phyloP scores from a whole-genome alignment of 495 filamentous ascomycete species.

The Aspergillus steynii region DNA sequence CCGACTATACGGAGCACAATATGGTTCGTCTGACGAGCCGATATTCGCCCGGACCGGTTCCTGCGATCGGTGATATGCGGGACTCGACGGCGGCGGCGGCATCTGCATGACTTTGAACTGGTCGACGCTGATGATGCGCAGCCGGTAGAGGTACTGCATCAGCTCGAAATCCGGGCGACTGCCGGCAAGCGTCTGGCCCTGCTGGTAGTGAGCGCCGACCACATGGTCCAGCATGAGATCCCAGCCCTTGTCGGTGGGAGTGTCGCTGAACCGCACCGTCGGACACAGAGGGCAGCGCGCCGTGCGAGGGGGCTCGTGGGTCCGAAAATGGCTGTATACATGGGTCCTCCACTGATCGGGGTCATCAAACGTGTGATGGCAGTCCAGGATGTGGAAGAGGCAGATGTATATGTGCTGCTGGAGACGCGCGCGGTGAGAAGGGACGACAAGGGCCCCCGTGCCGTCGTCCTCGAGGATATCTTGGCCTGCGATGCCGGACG shows the following conservation, averaged over 20 bases:
- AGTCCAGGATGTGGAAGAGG: constrained; percentile 47
- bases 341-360: constrained; percentile 41
- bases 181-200: constrained; percentile 40
- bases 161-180: constrained; percentile 46
- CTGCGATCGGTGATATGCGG: constrained; percentile 45
- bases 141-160: constrained; percentile 46
- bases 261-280: constrained; percentile 33
- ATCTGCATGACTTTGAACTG: constrained; percentile 50
- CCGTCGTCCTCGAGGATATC: constrained; percentile 27
- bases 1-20: constrained; percentile 47
- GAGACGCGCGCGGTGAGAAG: constrained; percentile 14
- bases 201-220: constrained; percentile 36
- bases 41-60: constrained; percentile 44
- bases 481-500: constrained; percentile 20
- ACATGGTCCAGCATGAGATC: constrained; percentile 43
- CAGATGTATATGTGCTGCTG: constrained; percentile 35
- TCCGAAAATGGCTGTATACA: constrained; percentile 45
- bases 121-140: constrained; percentile 44
- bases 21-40: constrained; percentile 48
- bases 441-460: constrained; percentile 29
- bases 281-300: constrained; percentile 45
- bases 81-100: constrained; percentile 42
- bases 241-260: constrained; percentile 34
- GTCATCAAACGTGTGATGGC: constrained; percentile 41
- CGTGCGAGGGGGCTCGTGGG: constrained; percentile 35